Percentiles rank a stretch among this genome's conserved stretches.
phyloP scores from a whole-genome alignment of 1,284 basidiomycete species.

The Moniliella sp. region DNA sequence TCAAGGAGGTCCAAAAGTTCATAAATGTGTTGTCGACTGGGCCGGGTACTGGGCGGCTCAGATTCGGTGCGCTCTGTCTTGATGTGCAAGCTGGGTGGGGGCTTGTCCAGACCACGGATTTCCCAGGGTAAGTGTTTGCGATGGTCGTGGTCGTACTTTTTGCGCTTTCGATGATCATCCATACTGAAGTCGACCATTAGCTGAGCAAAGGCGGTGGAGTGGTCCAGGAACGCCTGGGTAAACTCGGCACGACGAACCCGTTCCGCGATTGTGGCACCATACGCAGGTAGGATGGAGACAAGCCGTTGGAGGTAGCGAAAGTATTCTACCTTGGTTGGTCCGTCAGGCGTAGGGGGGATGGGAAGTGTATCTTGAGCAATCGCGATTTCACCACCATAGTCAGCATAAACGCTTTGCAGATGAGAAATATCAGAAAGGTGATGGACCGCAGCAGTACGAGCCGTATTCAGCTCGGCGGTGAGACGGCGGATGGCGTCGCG shows the following conservation, averaged over 20 bases:
- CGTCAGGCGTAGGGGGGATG: too few relatives aligned
- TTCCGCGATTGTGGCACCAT: slow-evolving; percentile 74
- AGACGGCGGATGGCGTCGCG: not conserved
- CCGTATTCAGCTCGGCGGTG: not conserved
- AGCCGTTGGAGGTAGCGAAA: slow-evolving; percentile 73
- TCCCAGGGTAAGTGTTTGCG: not conserved
- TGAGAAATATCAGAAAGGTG: not conserved
- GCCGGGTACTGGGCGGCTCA: not conserved
- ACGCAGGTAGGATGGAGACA: slow-evolving; percentile 73
- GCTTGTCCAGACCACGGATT: not conserved
- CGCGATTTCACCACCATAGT: not conserved
- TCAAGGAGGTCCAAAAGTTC: not conserved
- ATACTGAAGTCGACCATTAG: slow-evolving; percentile 17
- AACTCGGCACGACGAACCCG: slow-evolving; percentile 74
- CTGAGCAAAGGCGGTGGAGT: slow-evolving; percentile 23
- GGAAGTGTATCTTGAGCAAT: not conserved
- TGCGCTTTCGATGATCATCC: not conserved
- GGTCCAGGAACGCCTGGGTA: slow-evolving; percentile 15
- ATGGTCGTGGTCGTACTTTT: not conserved
- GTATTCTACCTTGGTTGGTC: slow-evolving; percentile 39
- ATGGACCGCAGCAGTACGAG: not conserved
- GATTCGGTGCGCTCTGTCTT: not conserved
- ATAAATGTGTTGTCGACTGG: not conserved
- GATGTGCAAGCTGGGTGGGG: not conserved
- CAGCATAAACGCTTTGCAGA: not conserved